phyloP scores from a whole-genome alignment of 1,284 basidiomycete genomes.

The Volvariella surrecta region DNA sequence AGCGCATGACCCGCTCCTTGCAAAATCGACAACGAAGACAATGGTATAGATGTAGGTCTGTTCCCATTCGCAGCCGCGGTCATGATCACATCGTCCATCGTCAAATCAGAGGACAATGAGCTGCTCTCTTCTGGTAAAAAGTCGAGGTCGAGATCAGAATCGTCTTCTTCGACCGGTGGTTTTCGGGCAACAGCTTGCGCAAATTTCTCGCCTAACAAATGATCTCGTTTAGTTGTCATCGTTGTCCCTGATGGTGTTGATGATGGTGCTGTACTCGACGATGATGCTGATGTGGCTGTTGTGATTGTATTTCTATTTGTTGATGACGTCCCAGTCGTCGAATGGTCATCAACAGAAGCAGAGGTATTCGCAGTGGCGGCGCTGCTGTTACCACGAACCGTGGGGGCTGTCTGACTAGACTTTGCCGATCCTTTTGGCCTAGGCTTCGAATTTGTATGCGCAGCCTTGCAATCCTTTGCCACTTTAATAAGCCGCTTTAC shows the following conservation, averaged over 20 bases:
- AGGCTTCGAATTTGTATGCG: conserved; percentile 40
- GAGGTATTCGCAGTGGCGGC: neutral
- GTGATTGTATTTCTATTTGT: too few species aligned
- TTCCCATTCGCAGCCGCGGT: conserved; percentile 32
- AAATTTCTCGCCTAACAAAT: conserved; percentile 50
- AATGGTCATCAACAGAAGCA: too few species aligned
- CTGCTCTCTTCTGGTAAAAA: conserved; percentile 42
- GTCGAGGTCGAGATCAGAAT: conserved; percentile 69
- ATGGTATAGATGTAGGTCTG: conserved; percentile 34
- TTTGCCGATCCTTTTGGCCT: neutral
- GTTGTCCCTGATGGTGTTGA: conserved; percentile 9
- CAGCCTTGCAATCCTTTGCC: conserved; percentile 59
- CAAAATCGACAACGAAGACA: conserved; percentile 34
- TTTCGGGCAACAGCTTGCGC: conserved; percentile 48
- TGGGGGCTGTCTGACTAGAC: neutral
- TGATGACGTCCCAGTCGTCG: too few species aligned
- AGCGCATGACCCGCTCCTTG: conserved; percentile 33
- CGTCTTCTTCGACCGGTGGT: conserved; percentile 35
- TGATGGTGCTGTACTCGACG: conserved; percentile 11
- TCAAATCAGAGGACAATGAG: conserved; percentile 15
- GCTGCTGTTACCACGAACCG: neutral
- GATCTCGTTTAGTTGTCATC: conserved; percentile 22
- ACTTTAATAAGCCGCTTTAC: conserved; percentile 76
- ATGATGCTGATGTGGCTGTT: too few species aligned
- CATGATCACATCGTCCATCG: conserved; percentile 16